These are phyloP conservation scores for Fusarium sororula DNA, from an alignment of 2,329 filamentous ascomycete species.

Conservation along the genomic window DNA sequence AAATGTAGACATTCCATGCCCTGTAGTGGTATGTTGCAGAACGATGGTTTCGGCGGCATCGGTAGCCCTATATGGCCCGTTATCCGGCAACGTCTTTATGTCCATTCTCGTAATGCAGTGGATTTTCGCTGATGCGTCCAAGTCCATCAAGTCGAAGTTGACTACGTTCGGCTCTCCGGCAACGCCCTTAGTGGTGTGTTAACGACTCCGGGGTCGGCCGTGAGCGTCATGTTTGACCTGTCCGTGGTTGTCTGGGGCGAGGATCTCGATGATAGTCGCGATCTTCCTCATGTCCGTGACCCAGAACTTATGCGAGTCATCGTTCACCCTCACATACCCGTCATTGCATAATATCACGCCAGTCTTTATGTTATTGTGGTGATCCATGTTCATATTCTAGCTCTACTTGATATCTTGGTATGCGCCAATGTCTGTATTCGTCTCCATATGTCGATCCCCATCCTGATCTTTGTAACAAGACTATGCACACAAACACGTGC, in stretches of 20 bases:
- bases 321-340: not conserved
- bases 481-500: not conserved
- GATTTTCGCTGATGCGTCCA: not conserved
- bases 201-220: not conserved
- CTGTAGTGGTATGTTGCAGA: not conserved
- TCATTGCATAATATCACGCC: not conserved
- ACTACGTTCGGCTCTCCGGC: not conserved
- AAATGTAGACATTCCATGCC: not conserved
- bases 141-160: not conserved
- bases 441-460: not conserved
- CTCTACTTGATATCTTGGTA: not conserved
- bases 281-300: not conserved
- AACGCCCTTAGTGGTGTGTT: not conserved
- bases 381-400: not conserved
- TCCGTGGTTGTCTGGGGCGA: too few species aligned
- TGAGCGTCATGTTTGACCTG: not conserved
- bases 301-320: not conserved
- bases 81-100: not conserved
- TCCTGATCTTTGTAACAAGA: not conserved
- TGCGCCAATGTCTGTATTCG: not conserved
- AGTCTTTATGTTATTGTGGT: not conserved
- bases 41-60: not conserved
- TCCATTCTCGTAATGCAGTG: not conserved
- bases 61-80: not conserved
- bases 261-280: not conserved